phyloP scores from a whole-genome alignment of 768 basidiomycete species.

The Obba rivulosa region DNA sequence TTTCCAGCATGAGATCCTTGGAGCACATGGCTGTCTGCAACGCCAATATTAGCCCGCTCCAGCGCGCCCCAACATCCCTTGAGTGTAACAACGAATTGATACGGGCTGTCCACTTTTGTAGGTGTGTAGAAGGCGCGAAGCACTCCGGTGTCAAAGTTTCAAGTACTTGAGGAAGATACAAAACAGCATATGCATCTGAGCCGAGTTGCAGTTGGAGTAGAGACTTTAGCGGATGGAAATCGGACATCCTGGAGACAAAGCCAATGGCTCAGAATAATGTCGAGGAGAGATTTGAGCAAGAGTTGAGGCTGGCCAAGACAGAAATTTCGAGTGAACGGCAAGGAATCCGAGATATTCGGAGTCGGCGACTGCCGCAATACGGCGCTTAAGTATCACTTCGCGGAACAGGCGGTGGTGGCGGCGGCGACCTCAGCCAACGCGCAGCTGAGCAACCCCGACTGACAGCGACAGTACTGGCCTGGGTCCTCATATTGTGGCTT shows the following conservation, averaged over 20 bases:
- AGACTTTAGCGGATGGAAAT: conserved; percentile 48
- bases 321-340: too few relatives aligned
- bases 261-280: too few relatives aligned
- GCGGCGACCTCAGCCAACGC: too few relatives aligned
- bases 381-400: too few relatives aligned
- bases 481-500: too few relatives aligned
- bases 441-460: too few relatives aligned
- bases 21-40: conserved; percentile 58
- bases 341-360: too few relatives aligned
- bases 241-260: neutral
- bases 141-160: conserved; percentile 45
- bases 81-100: conserved; percentile 72
- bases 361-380: too few relatives aligned
- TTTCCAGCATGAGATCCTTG: conserved; percentile 57
- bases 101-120: conserved; percentile 72
- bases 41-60: conserved; percentile 77
- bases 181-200: conserved; percentile 56
- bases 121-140: conserved; percentile 58
- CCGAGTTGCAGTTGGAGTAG: conserved; percentile 69
- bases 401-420: too few relatives aligned
- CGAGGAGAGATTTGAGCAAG: too few relatives aligned
- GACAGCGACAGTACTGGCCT: too few relatives aligned
- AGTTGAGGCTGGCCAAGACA: too few relatives aligned
- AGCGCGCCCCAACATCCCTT: conserved; percentile 69
- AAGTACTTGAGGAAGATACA: conserved; percentile 56